Percentiles rank a stretch among this genome's conserved stretches.
Evolutionary conservation across 2,329 filamentous ascomycete genomes (phyloP).

Genomic region (Talaromyces piceae): DNA sequence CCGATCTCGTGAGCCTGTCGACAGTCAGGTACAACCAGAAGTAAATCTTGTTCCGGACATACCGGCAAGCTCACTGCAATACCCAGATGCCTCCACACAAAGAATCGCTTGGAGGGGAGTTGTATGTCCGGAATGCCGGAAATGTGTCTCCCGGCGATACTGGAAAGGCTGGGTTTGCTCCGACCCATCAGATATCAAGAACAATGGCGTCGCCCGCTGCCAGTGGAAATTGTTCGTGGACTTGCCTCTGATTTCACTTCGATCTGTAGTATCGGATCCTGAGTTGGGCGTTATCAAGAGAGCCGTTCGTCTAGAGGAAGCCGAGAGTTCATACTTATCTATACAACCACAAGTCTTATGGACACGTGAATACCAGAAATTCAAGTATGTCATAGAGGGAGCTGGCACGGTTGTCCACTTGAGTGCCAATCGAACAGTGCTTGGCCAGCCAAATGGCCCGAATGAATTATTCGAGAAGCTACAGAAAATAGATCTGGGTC

Average conservation of each 20-base stretch:
- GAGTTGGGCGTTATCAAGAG: slow-evolving; percentile 23
- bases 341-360: slow-evolving; percentile 25
- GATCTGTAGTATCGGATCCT: slow-evolving; percentile 25
- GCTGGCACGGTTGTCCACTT: slow-evolving; percentile 49
- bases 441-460: slow-evolving; percentile 47
- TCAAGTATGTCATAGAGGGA: slow-evolving; percentile 25
- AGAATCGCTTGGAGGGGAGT: slow-evolving; percentile 54
- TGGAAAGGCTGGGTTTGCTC: slow-evolving; percentile 58
- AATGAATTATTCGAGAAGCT: slow-evolving; percentile 53
- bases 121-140: slow-evolving; percentile 57
- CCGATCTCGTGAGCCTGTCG: slow-evolving; percentile 43
- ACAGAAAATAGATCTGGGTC: slow-evolving; percentile 38
- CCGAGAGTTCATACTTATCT: no score
- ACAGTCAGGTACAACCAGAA: slow-evolving; percentile 26
- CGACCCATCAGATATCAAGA: slow-evolving; percentile 12
- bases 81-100: slow-evolving; percentile 40
- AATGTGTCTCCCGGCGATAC: slow-evolving; percentile 52
- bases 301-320: slow-evolving; percentile 17
- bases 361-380: slow-evolving; percentile 24
- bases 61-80: slow-evolving; percentile 29
- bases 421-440: slow-evolving; percentile 48
- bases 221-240: slow-evolving; percentile 37
- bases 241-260: slow-evolving; percentile 22
- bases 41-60: slow-evolving; percentile 36
- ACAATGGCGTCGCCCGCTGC: slow-evolving; percentile 25